A percentile compares a stretch with the other conserved stretches of the same genome.
phyloP scores from a whole-genome alignment of 192 early-diverging fungal genomes.

The Podila horticola region DNA sequence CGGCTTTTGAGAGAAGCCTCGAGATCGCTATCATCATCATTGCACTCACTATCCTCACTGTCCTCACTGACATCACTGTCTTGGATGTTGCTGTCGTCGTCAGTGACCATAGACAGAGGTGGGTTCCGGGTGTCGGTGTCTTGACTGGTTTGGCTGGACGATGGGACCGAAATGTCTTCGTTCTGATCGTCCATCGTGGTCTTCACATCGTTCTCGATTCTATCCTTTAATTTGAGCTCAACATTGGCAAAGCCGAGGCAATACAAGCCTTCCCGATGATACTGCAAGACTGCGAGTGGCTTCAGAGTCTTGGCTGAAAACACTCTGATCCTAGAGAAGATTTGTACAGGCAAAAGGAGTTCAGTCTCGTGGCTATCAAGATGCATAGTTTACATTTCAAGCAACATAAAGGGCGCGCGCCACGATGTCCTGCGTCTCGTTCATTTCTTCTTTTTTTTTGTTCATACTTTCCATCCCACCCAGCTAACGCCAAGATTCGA shows the following conservation, averaged over 20 bases:
- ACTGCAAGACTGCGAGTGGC: slow-evolving; percentile 52
- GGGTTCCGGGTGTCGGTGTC: neutral
- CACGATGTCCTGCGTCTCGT: neutral
- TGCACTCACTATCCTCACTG: neutral
- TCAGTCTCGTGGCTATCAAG: too few species aligned
- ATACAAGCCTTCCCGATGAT: slow-evolving; percentile 52
- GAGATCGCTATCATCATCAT: slow-evolving; percentile 27
- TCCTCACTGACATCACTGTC: slow-evolving; percentile 10
- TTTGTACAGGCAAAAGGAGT: too few species aligned
- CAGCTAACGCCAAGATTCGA: slow-evolving; percentile 51
- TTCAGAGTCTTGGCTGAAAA: slow-evolving; percentile 52
- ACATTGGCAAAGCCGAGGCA: slow-evolving; percentile 36
- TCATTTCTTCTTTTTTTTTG: neutral
- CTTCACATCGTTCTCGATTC: neutral
- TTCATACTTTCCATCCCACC: slow-evolving; percentile 54
- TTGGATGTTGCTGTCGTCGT: neutral
- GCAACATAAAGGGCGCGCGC: neutral
- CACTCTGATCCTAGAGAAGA: slow-evolving; percentile 36
- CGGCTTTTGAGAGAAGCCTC: slow-evolving; percentile 13
- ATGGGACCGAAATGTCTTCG: neutral
- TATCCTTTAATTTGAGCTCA: neutral
- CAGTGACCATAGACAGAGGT: neutral
- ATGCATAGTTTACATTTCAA: neutral
- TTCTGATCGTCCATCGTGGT: neutral
- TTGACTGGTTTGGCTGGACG: neutral